Evolutionary conservation across 2,329 filamentous ascomycete species (phyloP).

Genomic region (Pseudogymnoascus sp.): DNA sequence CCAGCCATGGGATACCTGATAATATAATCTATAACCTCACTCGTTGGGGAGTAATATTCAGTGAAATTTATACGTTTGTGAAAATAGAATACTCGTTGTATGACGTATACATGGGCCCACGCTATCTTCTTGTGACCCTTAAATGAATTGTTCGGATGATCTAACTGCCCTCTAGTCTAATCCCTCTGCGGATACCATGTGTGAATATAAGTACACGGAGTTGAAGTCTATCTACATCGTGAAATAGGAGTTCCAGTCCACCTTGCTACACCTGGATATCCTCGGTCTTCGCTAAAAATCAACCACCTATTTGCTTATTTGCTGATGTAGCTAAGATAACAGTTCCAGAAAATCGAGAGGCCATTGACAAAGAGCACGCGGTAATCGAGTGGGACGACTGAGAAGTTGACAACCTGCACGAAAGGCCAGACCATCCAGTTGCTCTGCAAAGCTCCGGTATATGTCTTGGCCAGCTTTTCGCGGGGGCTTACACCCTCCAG

Average conservation of each 20-base stretch:
- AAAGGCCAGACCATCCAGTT: constrained; percentile 65
- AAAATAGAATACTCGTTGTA: not conserved
- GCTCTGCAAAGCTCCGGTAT: constrained; percentile 52
- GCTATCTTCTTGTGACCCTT: not conserved
- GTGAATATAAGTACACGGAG: not conserved
- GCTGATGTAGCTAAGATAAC: constrained; percentile 32
- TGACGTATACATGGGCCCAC: not conserved
- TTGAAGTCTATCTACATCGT: not conserved
- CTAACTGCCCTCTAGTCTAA: not conserved
- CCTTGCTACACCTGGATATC: not conserved
- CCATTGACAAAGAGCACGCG: constrained; percentile 65
- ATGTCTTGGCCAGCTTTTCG: constrained; percentile 54
- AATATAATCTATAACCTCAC: not conserved
- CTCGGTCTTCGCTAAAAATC: not conserved
- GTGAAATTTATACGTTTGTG: not conserved
- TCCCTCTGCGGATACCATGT: not conserved
- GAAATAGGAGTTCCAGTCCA: not conserved
- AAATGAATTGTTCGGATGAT: not conserved
- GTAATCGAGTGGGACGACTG: constrained; percentile 59
- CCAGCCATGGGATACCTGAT: not conserved
- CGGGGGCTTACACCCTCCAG: constrained; percentile 52
- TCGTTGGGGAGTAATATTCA: not conserved
- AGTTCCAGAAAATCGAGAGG: constrained; percentile 50
- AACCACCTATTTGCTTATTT: not conserved
- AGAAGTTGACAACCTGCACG: constrained; percentile 63